Base-by-base conservation (phyloP, 257 asterid species). In the Asclepias syriaca region DNA sequence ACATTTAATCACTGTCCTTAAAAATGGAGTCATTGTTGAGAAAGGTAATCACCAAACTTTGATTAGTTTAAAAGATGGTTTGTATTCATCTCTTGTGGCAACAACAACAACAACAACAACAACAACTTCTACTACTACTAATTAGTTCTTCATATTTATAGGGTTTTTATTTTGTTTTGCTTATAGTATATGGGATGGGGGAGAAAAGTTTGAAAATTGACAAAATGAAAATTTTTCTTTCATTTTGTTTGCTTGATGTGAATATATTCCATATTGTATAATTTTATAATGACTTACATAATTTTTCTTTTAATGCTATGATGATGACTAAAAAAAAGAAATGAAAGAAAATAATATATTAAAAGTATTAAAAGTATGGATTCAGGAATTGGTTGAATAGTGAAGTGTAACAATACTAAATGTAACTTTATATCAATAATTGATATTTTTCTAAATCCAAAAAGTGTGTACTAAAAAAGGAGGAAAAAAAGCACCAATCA, bases 41-140 rank as follows among this genome's bases (percentile, higher is more conserved):
- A 68, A 68, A 68, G 72, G 72, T 27, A 68, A 48, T 2, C 72
- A 68, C 9, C 60, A 68, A 27, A 50, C 60, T 68, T 34, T 68
- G 39, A 29, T 68, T 15, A 68, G 34, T 3, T 27, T 16, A 34
- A 37, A 63, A 43, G 68, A 63, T 34, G 68, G 68, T 63, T 37
- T 63, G 5, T 63, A 63, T 63, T 46, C 68, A 34, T 63, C 68
- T 34, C 49, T 63, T 15, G 68, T 37, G 8, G 49, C 68, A 34
- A 4, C 39, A 2, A 32, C 37, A 32, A 32, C 37, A 63, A 37
- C 0, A 24, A 24, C 27, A 24, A 24, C n/a, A n/a, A n/a, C n/a
- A n/a, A n/a, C n/a, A n/a, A n/a, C n/a, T 29, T 0, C 68, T 15
- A 34, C 1, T 63, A 22, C 49, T 63, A 4, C 49, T 63, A 13